Evolutionary conservation across 2,329 filamentous ascomycete species (phyloP).

Genomic region (Fusarium tjaetaba): DNA sequence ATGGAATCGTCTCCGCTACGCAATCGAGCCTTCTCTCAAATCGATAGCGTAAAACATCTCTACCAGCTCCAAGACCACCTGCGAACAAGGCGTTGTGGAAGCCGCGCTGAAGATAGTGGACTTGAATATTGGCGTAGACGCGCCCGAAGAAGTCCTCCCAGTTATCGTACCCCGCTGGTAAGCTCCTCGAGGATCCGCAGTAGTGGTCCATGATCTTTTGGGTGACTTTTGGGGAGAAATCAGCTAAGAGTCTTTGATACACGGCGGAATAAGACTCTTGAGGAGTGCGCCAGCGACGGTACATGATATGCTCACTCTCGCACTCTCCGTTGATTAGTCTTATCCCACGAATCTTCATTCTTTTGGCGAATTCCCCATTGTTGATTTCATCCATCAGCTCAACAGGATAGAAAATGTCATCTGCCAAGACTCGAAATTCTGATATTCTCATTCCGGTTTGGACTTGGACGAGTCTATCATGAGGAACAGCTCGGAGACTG

Average conservation of each 20-base stretch:
- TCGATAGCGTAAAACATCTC: not conserved
- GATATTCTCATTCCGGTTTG: not conserved
- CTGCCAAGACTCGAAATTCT: not conserved
- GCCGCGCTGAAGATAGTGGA: not conserved
- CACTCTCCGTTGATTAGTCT: not conserved
- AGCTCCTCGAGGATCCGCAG: not conserved
- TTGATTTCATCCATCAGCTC: not conserved
- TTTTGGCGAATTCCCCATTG: not conserved
- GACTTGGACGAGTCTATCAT: not conserved
- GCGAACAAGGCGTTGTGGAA: not conserved
- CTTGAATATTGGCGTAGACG: not conserved
- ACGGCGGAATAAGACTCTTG: not conserved
- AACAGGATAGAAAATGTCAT: not conserved
- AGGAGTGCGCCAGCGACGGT: not conserved
- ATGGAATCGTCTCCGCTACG: not conserved
- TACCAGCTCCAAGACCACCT: not conserved
- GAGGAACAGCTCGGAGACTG: not conserved
- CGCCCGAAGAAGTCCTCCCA: not conserved
- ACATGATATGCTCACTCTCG: not conserved
- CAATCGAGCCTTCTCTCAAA: not conserved
- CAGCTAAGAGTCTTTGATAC: not conserved
- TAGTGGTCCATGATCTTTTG: not conserved
- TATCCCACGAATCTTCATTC: not conserved
- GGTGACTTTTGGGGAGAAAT: not conserved
- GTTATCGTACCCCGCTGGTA: not conserved